phyloP scores from a whole-genome alignment of 805 yeast species.

The Spathaspora gorwiae region DNA sequence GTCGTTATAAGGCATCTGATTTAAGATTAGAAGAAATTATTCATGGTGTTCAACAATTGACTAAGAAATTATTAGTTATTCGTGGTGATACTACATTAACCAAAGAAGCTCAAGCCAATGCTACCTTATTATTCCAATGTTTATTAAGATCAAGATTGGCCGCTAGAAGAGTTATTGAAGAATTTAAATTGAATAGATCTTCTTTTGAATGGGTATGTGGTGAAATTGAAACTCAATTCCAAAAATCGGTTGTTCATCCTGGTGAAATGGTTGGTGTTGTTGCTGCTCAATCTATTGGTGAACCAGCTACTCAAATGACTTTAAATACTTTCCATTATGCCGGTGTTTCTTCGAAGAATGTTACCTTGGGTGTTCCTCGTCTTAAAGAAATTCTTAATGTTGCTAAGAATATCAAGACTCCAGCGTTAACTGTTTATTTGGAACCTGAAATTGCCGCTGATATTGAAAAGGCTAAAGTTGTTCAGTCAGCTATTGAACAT shows the following conservation, averaged over 20 bases:
- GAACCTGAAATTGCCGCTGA: slow-evolving; percentile 76
- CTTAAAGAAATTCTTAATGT: slow-evolving; percentile 96
- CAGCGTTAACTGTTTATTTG: slow-evolving; percentile 94
- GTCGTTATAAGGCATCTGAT: slow-evolving; percentile 86
- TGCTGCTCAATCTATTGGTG: slow-evolving; percentile 97
- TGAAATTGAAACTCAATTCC: slow-evolving; percentile 90
- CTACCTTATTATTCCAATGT: slow-evolving; percentile 85
- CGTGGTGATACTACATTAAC: slow-evolving; percentile 75
- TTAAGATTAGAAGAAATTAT: slow-evolving; percentile 81
- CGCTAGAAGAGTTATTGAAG: slow-evolving; percentile 85
- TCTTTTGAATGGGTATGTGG: slow-evolving; percentile 97
- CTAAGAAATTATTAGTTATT: slow-evolving; percentile 64
- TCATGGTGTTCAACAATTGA: slow-evolving; percentile 61
- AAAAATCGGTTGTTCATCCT: slow-evolving; percentile 86
- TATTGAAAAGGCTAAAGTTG: slow-evolving; percentile 89
- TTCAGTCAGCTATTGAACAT: slow-evolving; percentile 95
- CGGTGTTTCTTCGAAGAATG: slow-evolving; percentile 95
- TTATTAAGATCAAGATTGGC: slow-evolving; percentile 90
- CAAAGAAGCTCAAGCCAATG: slow-evolving; percentile 87
- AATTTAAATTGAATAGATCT: slow-evolving; percentile 73
- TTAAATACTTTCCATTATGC: slow-evolving; percentile 97
- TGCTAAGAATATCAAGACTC: slow-evolving; percentile 98
- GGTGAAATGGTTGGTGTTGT: slow-evolving; percentile 99
- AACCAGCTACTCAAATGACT: slow-evolving; percentile 98
- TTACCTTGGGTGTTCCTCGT: slow-evolving; percentile 96